Evolutionary conservation across 2,329 filamentous ascomycete species (phyloP).

Genomic region (Leptographium galeiforme): DNA sequence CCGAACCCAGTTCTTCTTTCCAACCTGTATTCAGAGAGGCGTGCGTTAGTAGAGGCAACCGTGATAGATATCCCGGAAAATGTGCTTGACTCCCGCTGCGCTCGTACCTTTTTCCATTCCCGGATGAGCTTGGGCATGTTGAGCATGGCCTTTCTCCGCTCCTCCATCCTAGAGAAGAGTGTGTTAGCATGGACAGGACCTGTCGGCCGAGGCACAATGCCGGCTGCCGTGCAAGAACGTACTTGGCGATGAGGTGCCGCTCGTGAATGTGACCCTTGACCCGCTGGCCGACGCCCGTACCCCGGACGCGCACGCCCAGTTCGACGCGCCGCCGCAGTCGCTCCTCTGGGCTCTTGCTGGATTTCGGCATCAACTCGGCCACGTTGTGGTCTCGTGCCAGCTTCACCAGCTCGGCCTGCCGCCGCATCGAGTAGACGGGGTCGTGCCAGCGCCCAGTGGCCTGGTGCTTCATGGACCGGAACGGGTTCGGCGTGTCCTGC

Average conservation of each 20-base stretch:
- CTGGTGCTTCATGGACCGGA: slow-evolving; percentile 65
- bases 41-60: slow-evolving; percentile 17
- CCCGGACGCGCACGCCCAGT: slow-evolving; percentile 73
- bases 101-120: slow-evolving; percentile 78
- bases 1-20: slow-evolving; percentile 41
- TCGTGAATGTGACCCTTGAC: slow-evolving; percentile 96
- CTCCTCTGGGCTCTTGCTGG: slow-evolving; percentile 60
- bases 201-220: neutral
- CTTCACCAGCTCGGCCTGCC: slow-evolving; percentile 85
- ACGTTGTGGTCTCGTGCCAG: slow-evolving; percentile 67
- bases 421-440: slow-evolving; percentile 67
- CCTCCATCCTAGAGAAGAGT: slow-evolving; percentile 51
- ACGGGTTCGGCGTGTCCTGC: slow-evolving; percentile 58
- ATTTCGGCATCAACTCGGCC: slow-evolving; percentile 65
- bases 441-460: slow-evolving; percentile 72
- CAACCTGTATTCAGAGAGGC: slow-evolving; percentile 26
- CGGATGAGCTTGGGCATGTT: slow-evolving; percentile 87
- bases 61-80: neutral
- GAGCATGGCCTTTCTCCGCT: slow-evolving; percentile 82
- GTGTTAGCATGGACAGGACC: neutral
- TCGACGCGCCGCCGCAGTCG: slow-evolving; percentile 60
- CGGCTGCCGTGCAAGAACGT: slow-evolving; percentile 21
- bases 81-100: neutral
- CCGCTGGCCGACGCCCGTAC: slow-evolving; percentile 79
- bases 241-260: slow-evolving; percentile 65